These are phyloP conservation scores for Amanita pallidorosea DNA, from an alignment of 768 basidiomycete genomes.

Conservation along the genomic window DNA sequence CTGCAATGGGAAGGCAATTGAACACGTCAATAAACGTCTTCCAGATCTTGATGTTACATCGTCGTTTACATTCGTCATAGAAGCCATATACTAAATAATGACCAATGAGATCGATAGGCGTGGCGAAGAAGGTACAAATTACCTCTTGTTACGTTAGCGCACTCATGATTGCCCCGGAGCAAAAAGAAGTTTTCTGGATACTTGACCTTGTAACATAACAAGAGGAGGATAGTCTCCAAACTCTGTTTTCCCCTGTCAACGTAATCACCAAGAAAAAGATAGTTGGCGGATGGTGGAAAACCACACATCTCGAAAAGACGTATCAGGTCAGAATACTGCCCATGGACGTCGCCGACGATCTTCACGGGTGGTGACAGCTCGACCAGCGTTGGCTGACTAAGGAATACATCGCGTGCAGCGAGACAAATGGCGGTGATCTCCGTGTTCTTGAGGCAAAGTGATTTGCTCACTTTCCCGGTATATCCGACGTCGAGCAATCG, in stretches of 20 bases:
- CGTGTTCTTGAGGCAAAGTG: constrained; percentile 87
- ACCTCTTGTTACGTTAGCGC: constrained; percentile 99
- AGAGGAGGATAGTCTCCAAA: constrained; percentile 91
- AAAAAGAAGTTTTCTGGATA: constrained; percentile 99
- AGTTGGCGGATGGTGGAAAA: constrained; percentile 94
- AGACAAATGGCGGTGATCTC: constrained; percentile 93
- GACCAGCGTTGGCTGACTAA: constrained; percentile 92
- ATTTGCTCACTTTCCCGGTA: constrained; percentile 96
- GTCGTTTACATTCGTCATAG: constrained; percentile 99
- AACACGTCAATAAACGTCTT: constrained; percentile 99
- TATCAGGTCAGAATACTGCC: constrained; percentile 97
- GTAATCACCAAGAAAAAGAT: constrained; percentile 98
- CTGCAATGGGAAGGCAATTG: constrained; percentile 97
- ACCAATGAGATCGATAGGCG: constrained; percentile 8
- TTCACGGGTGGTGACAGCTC: constrained; percentile 97
- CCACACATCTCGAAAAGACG: constrained; percentile 99
- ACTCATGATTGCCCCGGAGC: constrained; percentile 96
- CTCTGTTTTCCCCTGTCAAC: constrained; percentile 99
- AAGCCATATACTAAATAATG: constrained; percentile 82
- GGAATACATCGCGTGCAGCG: constrained; percentile 92
- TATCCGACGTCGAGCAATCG: constrained; percentile 94
- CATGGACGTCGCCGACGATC: constrained; percentile 98
- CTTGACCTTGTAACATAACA: constrained; percentile 99
- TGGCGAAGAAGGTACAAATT: constrained; percentile 6
- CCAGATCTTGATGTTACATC: constrained; percentile 99